A percentile compares a stretch with the other conserved stretches of the same genome.
Evolutionary conservation across 495 filamentous ascomycete genomes (phyloP).

Genomic region (Aspergillus nidulans): DNA sequence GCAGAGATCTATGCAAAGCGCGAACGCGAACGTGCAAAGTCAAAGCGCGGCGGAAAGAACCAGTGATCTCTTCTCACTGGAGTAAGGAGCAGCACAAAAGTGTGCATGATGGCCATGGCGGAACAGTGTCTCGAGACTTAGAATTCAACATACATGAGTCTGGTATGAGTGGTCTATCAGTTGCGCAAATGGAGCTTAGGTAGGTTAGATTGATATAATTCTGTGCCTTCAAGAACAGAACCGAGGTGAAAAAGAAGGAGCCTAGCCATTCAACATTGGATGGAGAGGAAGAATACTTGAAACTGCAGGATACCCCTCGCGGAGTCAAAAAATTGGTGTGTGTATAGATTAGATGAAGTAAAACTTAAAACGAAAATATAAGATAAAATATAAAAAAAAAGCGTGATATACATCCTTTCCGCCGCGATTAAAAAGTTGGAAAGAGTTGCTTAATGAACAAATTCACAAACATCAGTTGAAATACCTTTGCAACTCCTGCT

Average conservation of each 20-base stretch:
- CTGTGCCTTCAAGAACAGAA: too few relatives aligned
- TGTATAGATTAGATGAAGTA: too few relatives aligned
- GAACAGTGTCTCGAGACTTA: constrained; percentile 3
- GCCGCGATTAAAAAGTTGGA: too few relatives aligned
- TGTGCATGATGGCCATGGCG: neutral
- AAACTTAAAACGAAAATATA: too few relatives aligned
- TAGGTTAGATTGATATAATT: too few relatives aligned
- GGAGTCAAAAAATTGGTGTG: neutral
- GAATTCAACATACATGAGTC: constrained; percentile 38
- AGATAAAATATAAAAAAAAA: too few relatives aligned
- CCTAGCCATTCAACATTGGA: constrained; percentile 12
- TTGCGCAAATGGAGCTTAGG: too few relatives aligned
- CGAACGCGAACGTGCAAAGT: constrained; percentile 42
- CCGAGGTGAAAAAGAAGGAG: too few relatives aligned
- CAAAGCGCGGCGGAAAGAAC: constrained; percentile 37
- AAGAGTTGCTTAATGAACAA: too few relatives aligned
- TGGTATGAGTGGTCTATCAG: neutral
- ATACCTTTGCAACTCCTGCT: too few relatives aligned
- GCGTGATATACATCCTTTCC: too few relatives aligned
- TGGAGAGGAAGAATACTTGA: neutral
- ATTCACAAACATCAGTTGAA: too few relatives aligned
- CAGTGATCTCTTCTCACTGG: constrained; percentile 21
- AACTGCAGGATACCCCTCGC: neutral
- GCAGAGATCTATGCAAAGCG: constrained; percentile 90
- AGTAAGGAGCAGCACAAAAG: neutral